Evolutionary conservation across 495 filamentous ascomycete genomes (phyloP), one percentile per base, ranked within the genome.

Genomic region (Polyplosphaeria fusca): DNA sequence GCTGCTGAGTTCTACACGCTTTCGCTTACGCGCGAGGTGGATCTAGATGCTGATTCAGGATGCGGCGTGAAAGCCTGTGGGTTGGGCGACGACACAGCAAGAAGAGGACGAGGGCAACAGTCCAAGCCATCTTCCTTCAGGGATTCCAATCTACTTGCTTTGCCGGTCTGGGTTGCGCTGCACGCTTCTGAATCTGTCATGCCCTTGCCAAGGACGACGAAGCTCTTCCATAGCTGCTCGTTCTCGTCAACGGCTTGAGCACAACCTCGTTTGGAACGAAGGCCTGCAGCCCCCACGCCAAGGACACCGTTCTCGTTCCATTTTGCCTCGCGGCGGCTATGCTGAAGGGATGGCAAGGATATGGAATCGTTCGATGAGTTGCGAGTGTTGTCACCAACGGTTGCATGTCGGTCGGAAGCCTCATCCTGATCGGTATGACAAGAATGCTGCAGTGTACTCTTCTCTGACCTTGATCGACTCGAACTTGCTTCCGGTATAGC

Each of bases 401-500:
- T 62, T 25, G 52, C 52, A 32, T 55, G 46, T 23, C 52, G 59
- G n/a, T n/a, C n/a, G n/a, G n/a, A n/a, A n/a, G n/a, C n/a, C 7
- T 37, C 2, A 14, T 16, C 12, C 23, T 23, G n/a, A n/a, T n/a
- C n/a, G n/a, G n/a, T n/a, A n/a, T n/a, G n/a, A n/a, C n/a, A n/a
- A n/a, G n/a, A n/a, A n/a, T n/a, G n/a, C n/a, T n/a, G n/a, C n/a
- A n/a, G n/a, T n/a, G n/a, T n/a, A n/a, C n/a, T n/a, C n/a, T n/a
- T n/a, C n/a, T n/a, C n/a, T n/a, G n/a, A n/a, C n/a, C 41, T 19
- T 4, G 55, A 55, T 16, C 37, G 46, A 49, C 55, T 60, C 28
- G 57, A 52, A 28, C 48, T 52, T 30, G 49, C 38, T 12, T 44
- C 52, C 16, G 47, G 41, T 42, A 60, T 60, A 37, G 12, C 47